These are phyloP conservation scores for Plasmopara halstedii DNA, from an alignment of 352 stramenopile genomes.

Conservation along the genomic window DNA sequence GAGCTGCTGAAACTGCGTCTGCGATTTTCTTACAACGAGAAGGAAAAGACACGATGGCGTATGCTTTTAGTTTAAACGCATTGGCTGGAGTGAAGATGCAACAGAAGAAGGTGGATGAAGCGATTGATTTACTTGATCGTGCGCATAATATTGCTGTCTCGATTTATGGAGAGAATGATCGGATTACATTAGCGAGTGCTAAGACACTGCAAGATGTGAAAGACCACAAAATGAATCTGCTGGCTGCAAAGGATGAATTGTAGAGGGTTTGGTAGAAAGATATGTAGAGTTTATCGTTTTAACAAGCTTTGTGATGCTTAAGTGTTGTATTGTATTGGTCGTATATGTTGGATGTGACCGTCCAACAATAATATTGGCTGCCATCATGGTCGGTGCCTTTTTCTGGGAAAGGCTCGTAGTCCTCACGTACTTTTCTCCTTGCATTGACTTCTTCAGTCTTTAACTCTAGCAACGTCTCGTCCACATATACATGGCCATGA, in stretches of 20 bases:
- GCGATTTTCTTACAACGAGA: conserved; percentile 58
- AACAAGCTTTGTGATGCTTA: too few species aligned
- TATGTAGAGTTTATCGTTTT: too few species aligned
- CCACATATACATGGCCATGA: neutral
- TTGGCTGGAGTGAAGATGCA: conserved; percentile 70
- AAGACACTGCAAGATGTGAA: conserved; percentile 62
- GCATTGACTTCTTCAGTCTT: too few species aligned
- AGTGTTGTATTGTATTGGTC: neutral
- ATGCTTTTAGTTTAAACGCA: conserved; percentile 79
- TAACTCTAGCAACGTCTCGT: neutral
- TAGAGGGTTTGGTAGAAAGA: too few species aligned
- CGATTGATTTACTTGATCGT: conserved; percentile 51
- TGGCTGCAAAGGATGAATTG: conserved; percentile 32
- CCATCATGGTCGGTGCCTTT: neutral
- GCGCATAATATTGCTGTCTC: conserved; percentile 63
- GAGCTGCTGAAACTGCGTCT: conserved; percentile 33
- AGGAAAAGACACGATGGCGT: conserved; percentile 50
- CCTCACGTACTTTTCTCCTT: neutral
- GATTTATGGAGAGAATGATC: conserved; percentile 51
- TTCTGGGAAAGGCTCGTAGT: neutral
- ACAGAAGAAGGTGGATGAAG: conserved; percentile 43
- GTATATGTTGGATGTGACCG: too few species aligned
- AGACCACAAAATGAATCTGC: conserved; percentile 39
- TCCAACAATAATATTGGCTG: neutral
- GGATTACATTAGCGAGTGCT: conserved; percentile 51